Base-by-base conservation (phyloP, 2,329 filamentous ascomycete genomes). In the Nigrospora sphaerica region DNA sequence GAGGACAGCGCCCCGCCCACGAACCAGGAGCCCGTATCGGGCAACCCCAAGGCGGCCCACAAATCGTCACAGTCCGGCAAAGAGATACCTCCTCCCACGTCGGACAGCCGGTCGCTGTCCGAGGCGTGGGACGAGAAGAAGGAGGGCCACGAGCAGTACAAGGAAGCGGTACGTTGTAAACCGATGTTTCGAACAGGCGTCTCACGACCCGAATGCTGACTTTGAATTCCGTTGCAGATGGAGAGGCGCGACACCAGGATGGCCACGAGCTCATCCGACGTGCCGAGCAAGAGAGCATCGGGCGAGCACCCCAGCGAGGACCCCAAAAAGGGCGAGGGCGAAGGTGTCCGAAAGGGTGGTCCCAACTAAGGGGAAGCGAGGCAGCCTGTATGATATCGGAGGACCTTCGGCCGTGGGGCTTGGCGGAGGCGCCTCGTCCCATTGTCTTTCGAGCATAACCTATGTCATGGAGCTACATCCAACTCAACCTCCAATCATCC, bases 381-480 rank as follows among this genome's bases (percentile, higher is more conserved):
- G 13, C 4, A 10, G 23, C 43, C 72, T 57, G 51, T 69, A 77
- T 2, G 23, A 10, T 28, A 23, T 23, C 19, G 19, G 4, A 23
- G 19, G 19, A 7, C 19, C 19, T 4, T n/a, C n/a, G n/a, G n/a
- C 7, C 19, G 7, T 23, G 19, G 19, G 19, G 19, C 10, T 28
- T 28, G 23, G 23, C 2, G 23, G 23, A n/a, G 6, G 23, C 23
- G 23, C 23, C 10, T 23, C 19, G 23, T 10, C 23, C 23, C 23
- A 28, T 28, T 6, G 23, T 6, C 23, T 2, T 28, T 28, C 23
- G 23, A 28, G 23, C 23, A 10, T 28, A 28, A 9, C 7, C 23
- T 6, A 28, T 28, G 23, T 9, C 7, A 10, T 6, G 23, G 23
- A 10, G 23, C 7, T 28, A 6, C 23, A 6, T 2, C 23, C 23